These are phyloP conservation scores for Medicago lupulina DNA, from an alignment of 306 rosid genomes.

Conservation along the genomic window DNA sequence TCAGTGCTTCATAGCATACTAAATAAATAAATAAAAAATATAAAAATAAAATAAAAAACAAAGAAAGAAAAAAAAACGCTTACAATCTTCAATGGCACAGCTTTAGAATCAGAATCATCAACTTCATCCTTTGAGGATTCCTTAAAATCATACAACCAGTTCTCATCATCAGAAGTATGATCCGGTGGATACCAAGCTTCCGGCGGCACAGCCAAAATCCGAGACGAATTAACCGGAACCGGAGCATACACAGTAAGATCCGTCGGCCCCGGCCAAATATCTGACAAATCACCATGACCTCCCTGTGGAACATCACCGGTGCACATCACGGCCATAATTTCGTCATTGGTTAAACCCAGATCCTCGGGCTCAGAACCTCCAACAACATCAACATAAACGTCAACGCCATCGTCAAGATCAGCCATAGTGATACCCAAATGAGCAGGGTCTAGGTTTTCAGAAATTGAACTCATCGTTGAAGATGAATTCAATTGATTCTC, in stretches of 20 bases:
- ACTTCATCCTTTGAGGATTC: neutral
- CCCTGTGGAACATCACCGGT: too few species aligned
- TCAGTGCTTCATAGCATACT: neutral
- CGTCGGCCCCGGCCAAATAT: conserved; percentile 18
- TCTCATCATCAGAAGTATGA: neutral
- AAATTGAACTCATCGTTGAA: conserved; percentile 10
- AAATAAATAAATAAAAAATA: neutral
- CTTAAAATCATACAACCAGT: neutral
- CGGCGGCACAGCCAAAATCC: conserved; percentile 32
- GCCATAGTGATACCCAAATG: neutral
- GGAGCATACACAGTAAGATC: conserved; percentile 27
- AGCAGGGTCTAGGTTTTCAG: conserved; percentile 32
- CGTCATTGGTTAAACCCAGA: neutral
- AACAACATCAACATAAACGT: too few species aligned
- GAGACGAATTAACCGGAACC: conserved; percentile 13
- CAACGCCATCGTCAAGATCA: neutral
- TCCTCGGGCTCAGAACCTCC: too few species aligned
- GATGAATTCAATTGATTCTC: neutral
- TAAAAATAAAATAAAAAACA: too few species aligned
- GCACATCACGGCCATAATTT: too few species aligned
- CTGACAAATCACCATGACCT: neutral
- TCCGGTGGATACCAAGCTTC: conserved; percentile 1
- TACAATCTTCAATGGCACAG: conserved; percentile 56
- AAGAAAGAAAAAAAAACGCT: neutral
- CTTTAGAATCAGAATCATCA: conserved; percentile 14